phyloP scores from a whole-genome alignment of 305 asterid species.

The Fraxinus dipetala region DNA sequence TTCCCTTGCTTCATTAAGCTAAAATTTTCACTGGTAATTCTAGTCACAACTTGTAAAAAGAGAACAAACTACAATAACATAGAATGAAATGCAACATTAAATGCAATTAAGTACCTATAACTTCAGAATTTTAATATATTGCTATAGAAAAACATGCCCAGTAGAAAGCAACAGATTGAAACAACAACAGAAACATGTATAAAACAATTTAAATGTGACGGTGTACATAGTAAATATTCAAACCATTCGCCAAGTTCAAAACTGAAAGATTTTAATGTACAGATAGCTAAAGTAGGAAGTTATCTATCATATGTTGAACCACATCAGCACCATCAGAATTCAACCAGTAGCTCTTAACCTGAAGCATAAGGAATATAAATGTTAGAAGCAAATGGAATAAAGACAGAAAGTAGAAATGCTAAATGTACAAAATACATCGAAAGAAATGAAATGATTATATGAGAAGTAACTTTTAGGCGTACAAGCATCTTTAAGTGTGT shows the following conservation, averaged over 20 bases:
- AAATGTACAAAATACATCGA: not conserved
- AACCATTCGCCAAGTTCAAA: not conserved
- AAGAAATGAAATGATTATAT: not conserved
- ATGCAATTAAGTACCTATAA: not conserved
- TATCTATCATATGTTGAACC: slow-evolving; percentile 83
- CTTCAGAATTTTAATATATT: not conserved
- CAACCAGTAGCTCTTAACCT: slow-evolving; percentile 90
- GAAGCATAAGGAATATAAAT: slow-evolving; percentile 1
- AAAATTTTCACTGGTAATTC: not conserved
- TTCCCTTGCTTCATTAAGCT: not conserved
- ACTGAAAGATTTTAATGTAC: not conserved
- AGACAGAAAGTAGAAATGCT: not conserved
- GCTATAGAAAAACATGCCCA: not conserved
- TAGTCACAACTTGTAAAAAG: slow-evolving; percentile 3
- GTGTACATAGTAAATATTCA: not conserved
- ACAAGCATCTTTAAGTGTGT: not conserved
- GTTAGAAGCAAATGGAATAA: not conserved
- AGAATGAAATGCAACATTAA: not conserved
- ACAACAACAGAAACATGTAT: slow-evolving; percentile 1
- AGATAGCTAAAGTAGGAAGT: slow-evolving; percentile 51
- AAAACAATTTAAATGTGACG: not conserved
- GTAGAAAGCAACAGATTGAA: not conserved
- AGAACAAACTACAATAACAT: not conserved
- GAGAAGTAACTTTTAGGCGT: not conserved
- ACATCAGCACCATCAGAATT: slow-evolving; percentile 92